Conservation (phyloP, 352 stramenopile genomes). For the Phytophthora brassicae region DNA sequence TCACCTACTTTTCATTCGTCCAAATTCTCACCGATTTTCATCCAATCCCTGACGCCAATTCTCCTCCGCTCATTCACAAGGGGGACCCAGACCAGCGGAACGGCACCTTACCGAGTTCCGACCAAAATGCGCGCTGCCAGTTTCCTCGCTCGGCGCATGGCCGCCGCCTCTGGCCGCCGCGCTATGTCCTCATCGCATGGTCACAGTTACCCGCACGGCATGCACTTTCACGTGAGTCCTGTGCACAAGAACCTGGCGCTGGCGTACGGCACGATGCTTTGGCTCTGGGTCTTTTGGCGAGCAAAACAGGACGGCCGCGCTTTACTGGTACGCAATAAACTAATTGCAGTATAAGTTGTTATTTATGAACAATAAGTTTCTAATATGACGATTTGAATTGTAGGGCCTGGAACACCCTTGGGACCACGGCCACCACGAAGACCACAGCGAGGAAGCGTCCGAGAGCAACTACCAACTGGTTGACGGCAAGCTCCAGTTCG, state of each 20-base stretch:
- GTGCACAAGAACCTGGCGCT: conserved; percentile 87
- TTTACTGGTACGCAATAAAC: conserved; percentile 54
- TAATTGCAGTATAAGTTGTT: not conserved
- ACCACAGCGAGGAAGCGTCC: conserved; percentile 41
- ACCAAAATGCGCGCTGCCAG: conserved; percentile 40
- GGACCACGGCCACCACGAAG: conserved; percentile 71
- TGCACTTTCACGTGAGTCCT: conserved; percentile 89
- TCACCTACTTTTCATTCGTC: conserved; percentile 13
- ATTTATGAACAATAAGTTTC: not conserved
- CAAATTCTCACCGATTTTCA: conserved; percentile 5
- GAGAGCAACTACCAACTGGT: conserved; percentile 36
- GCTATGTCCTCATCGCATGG: conserved; percentile 60
- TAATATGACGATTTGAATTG: not conserved
- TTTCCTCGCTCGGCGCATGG: conserved; percentile 58
- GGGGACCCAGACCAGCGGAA: conserved; percentile 24
- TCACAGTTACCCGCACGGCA: conserved; percentile 78
- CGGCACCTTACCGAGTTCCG: too few species aligned
- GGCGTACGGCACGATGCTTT: conserved; percentile 89
- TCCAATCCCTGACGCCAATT: conserved; percentile 14
- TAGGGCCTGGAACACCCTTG: conserved; percentile 87
- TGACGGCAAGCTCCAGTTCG: conserved; percentile 63
- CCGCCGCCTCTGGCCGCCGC: conserved; percentile 41
- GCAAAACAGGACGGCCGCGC: conserved; percentile 86
- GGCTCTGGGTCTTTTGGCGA: conserved; percentile 90
- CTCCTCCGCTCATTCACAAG: conserved; percentile 29